Evolutionary conservation across 179 eudicot species (phyloP), one percentile per base, ranked within the genome.

Genomic region (Silene noctiflora): DNA sequence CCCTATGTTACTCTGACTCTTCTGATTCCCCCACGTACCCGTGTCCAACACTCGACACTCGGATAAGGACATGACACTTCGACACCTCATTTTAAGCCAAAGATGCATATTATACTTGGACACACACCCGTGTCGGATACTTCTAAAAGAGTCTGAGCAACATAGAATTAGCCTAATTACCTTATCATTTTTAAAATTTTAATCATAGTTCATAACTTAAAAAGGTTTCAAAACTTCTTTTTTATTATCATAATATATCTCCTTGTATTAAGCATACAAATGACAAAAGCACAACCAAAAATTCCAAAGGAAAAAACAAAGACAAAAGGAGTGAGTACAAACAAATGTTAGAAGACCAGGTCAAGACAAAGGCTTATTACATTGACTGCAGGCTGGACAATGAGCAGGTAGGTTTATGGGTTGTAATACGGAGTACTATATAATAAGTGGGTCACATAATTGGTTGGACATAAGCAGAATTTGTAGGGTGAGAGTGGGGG

Each of bases 391-490:
- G 31, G 25, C 44, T 10, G 60, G 20, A 20, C 20, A 27, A 72
- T 22, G 56, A 16, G 64, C 62, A 73, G 53, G 63, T 72, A 69
- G 75, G 62, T 62, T 74, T 44, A 31, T 44, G 42, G 19, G 25
- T 70, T 24, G 51, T 3, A 39, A 19, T 44, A n/a, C 33, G 33
- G 33, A 29, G 33, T 35, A 35, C 42, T 4, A 6, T 22, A 60
- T 27, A 70, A 55, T 72, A 65, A 77, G 80, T 73, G 69, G 73
- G 71, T 61, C 73, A 55, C 62, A 51, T 56, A 25, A 35, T 75
- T 64, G 48, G 75, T 78, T 75, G 53, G 46, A 76, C 6, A 20
- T n/a, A 48, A 60, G 77, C 80, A 79, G 77, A 65, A 56, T 72
- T 58, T 79, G 65, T 75, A 72, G 79, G 33, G 72, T 55, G 56